A percentile compares a stretch with the other conserved stretches of the same genome.
These are phyloP conservation scores for Fusarium musae DNA, from an alignment of 2,329 filamentous ascomycete genomes.

Conservation along the genomic window DNA sequence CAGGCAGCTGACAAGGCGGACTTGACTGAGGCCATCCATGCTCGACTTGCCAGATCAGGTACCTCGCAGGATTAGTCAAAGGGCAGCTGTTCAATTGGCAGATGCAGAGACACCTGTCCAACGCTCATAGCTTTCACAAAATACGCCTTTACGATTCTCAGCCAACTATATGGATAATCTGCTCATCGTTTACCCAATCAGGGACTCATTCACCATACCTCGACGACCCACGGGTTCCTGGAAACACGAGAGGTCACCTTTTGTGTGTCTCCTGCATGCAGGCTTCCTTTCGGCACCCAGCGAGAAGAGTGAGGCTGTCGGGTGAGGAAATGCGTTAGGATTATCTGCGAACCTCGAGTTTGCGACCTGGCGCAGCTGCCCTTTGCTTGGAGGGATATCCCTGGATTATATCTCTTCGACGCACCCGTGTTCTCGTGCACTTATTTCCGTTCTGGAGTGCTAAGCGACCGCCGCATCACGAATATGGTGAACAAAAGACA, in stretches of 20 bases:
- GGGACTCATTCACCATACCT: background rate
- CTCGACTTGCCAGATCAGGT: conserved; percentile 30
- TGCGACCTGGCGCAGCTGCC: conserved; percentile 3
- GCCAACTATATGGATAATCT: conserved; percentile 27
- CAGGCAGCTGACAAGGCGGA: conserved; percentile 36
- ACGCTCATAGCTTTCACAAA: conserved; percentile 29
- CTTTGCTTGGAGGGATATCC: conserved; percentile 2
- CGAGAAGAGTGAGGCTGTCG: conserved; percentile 40
- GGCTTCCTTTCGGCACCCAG: conserved; percentile 20
- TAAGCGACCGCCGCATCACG: background rate
- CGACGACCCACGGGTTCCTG: conserved; percentile 16
- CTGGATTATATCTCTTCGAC: conserved; percentile 26
- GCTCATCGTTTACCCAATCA: conserved; percentile 20
- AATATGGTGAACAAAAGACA: conserved; percentile 5
- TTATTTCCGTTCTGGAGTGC: background rate
- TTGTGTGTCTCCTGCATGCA: conserved; percentile 26
- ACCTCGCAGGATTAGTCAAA: conserved; percentile 26
- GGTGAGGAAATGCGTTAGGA: conserved; percentile 1
- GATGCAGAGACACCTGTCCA: conserved; percentile 37
- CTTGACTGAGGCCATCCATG: conserved; percentile 23
- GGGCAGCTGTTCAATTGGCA: conserved; percentile 32
- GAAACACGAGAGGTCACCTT: conserved; percentile 22
- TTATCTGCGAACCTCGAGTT: conserved; percentile 14
- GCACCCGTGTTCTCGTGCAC: background rate
- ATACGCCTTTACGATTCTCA: conserved; percentile 1